Conservation (phyloP, 352 stramenopile genomes). For the Phytopythium kandeliae region DNA sequence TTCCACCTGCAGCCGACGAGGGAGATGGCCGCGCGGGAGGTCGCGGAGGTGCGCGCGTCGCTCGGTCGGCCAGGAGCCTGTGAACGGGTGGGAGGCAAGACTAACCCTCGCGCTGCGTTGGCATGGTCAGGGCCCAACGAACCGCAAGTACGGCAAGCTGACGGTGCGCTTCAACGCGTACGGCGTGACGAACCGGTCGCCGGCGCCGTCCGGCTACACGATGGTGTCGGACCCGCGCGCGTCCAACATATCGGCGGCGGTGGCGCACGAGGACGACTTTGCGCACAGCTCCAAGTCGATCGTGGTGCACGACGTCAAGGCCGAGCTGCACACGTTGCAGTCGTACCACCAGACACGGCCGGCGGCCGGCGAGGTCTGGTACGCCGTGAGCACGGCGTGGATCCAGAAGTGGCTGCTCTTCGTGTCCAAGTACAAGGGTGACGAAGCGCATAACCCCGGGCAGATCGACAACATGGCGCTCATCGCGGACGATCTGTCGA, state of each 20-base stretch:
- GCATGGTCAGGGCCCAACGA: constrained; percentile 37
- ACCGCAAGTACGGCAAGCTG: constrained; percentile 63
- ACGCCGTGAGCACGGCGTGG: constrained; percentile 54
- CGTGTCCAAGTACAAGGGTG: constrained; percentile 66
- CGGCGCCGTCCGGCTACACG: constrained; percentile 43
- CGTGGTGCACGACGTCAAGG: constrained; percentile 45
- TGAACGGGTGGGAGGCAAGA: too few relatives aligned
- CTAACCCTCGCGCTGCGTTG: too few relatives aligned
- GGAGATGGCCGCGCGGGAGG: constrained; percentile 45
- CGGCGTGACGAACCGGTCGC: constrained; percentile 23
- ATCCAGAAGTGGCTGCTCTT: constrained; percentile 70
- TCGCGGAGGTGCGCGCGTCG: constrained; percentile 19
- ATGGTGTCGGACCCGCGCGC: constrained; percentile 41
- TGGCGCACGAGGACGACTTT: constrained; percentile 74
- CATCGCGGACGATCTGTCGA: constrained; percentile 55
- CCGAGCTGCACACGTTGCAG: constrained; percentile 59
- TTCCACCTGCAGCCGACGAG: constrained; percentile 59
- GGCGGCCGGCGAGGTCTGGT: constrained; percentile 56
- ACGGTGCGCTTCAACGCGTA: constrained; percentile 68
- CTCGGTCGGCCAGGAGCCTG: too few relatives aligned
- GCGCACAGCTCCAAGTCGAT: constrained; percentile 30
- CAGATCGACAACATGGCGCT: constrained; percentile 72
- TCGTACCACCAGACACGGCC: constrained; percentile 62
- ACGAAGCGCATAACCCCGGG: constrained; percentile 45
- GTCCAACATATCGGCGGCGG: constrained; percentile 37